Evolutionary conservation across 495 filamentous ascomycete genomes (phyloP).

Genomic region (Neurospora pannonica): DNA sequence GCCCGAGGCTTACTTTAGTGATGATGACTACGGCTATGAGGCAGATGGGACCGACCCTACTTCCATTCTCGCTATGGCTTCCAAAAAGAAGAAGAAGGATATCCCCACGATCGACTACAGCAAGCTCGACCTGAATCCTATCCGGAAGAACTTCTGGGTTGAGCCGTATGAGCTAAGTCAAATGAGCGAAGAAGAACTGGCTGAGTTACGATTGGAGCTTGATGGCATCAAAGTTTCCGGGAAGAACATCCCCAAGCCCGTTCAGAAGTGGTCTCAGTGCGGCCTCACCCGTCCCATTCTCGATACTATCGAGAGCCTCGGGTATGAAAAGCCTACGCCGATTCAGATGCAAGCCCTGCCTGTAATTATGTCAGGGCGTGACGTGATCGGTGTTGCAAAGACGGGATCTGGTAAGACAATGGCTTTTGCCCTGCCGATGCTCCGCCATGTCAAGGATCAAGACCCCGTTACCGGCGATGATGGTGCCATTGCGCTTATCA

Average conservation of each 20-base stretch:
- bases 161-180: conserved; percentile 76
- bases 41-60: conserved; percentile 70
- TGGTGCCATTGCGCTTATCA: conserved; percentile 77
- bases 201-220: conserved; percentile 71
- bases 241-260: conserved; percentile 79
- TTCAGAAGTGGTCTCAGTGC: conserved; percentile 94
- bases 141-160: conserved; percentile 88
- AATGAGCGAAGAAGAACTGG: conserved; percentile 79
- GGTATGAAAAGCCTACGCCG: conserved; percentile 82
- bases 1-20: conserved; percentile 75
- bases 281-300: conserved; percentile 78
- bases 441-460: conserved; percentile 95
- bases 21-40: conserved; percentile 67
- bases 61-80: conserved; percentile 71
- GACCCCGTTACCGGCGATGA: conserved; percentile 71
- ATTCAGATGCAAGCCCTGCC: conserved; percentile 96
- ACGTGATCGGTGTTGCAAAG: conserved; percentile 94
- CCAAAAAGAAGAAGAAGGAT: conserved; percentile 95
- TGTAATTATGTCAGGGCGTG: conserved; percentile 89
- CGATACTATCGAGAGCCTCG: conserved; percentile 74
- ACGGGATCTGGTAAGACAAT: conserved; percentile 99
- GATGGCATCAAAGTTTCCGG: conserved; percentile 91
- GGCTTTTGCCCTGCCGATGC: conserved; percentile 91
- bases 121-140: conserved; percentile 75
- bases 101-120: conserved; percentile 76